A percentile compares a stretch with the other conserved stretches of the same genome.
phyloP scores from a whole-genome alignment of 768 basidiomycete species.

The Vararia minispora region DNA sequence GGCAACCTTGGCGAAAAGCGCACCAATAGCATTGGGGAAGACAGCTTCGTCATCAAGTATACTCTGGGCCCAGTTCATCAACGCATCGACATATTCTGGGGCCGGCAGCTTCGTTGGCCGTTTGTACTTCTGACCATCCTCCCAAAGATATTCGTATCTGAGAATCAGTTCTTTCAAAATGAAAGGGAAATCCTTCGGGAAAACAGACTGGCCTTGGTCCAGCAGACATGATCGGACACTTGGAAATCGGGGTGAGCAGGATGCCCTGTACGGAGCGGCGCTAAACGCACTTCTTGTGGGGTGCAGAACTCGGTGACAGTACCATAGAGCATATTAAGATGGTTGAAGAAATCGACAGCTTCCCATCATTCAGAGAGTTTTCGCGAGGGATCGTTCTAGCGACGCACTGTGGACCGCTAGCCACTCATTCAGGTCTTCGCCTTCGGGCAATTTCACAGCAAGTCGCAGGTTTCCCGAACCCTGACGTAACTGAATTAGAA shows the following conservation, averaged over 20 bases:
- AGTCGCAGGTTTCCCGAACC: slow-evolving; percentile 91
- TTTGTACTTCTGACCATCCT: slow-evolving; percentile 80
- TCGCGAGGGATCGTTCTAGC: not conserved
- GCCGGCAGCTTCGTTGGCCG: slow-evolving; percentile 90
- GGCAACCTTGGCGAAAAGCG: not conserved
- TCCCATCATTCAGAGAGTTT: slow-evolving; percentile 6
- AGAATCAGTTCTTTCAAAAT: too few species aligned
- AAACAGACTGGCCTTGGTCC: slow-evolving; percentile 61
- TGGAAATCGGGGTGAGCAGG: not conserved
- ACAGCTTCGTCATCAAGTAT: slow-evolving; percentile 85
- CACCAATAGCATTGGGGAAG: slow-evolving; percentile 95
- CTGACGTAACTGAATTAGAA: slow-evolving; percentile 29
- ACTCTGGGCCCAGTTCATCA: slow-evolving; percentile 98
- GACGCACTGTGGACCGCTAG: slow-evolving; percentile 90
- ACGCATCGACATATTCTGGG: slow-evolving; percentile 91
- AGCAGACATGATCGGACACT: slow-evolving; percentile 97
- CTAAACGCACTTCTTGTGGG: slow-evolving; percentile 61
- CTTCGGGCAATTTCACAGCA: slow-evolving; percentile 91
- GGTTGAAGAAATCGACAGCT: slow-evolving; percentile 99
- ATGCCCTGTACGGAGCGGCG: not conserved
- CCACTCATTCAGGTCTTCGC: slow-evolving; percentile 97
- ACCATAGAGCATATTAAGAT: slow-evolving; percentile 98
- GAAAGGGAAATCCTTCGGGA: not conserved
- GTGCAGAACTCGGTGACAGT: slow-evolving; percentile 98
- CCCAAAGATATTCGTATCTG: slow-evolving; percentile 94